phyloP scores from a whole-genome alignment of 192 early-diverging fungal species.

The Dispira simplex region DNA sequence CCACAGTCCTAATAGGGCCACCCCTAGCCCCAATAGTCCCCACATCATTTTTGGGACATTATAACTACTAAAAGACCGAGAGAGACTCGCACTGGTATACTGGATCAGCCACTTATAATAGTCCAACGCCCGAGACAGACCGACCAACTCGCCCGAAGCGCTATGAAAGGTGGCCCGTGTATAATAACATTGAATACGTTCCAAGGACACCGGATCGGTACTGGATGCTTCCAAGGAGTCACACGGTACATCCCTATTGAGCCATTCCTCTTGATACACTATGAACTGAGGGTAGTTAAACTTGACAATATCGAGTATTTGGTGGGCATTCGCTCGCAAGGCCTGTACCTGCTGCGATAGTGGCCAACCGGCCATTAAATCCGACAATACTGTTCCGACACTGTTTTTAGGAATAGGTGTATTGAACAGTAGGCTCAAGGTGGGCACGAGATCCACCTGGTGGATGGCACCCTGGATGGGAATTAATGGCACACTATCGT shows the following conservation, averaged over 20 bases:
- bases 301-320: slow-evolving; percentile 29
- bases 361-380: slow-evolving; percentile 19
- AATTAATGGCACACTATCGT: slow-evolving; percentile 15
- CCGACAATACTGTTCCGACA: slow-evolving; percentile 24
- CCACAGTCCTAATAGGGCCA: slow-evolving; percentile 6
- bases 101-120: not conserved
- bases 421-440: slow-evolving; percentile 30
- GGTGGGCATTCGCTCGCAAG: slow-evolving; percentile 44
- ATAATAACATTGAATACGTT: slow-evolving; percentile 20
- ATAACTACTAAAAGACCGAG: slow-evolving; percentile 24
- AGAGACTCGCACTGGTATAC: slow-evolving; percentile 17
- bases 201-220: slow-evolving; percentile 1
- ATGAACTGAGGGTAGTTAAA: slow-evolving; percentile 16
- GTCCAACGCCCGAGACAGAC: not conserved
- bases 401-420: slow-evolving; percentile 32
- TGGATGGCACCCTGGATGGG: slow-evolving; percentile 19
- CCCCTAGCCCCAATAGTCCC: slow-evolving; percentile 18
- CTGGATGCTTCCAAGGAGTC: slow-evolving; percentile 4
- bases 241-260: not conserved
- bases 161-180: slow-evolving; percentile 17
- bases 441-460: slow-evolving; percentile 28
- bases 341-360: slow-evolving; percentile 24
- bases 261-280: slow-evolving; percentile 2
- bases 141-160: not conserved
- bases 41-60: slow-evolving; percentile 21